Conservation (phyloP, 164 flowering plant genomes). For the Platanus orientalis region DNA sequence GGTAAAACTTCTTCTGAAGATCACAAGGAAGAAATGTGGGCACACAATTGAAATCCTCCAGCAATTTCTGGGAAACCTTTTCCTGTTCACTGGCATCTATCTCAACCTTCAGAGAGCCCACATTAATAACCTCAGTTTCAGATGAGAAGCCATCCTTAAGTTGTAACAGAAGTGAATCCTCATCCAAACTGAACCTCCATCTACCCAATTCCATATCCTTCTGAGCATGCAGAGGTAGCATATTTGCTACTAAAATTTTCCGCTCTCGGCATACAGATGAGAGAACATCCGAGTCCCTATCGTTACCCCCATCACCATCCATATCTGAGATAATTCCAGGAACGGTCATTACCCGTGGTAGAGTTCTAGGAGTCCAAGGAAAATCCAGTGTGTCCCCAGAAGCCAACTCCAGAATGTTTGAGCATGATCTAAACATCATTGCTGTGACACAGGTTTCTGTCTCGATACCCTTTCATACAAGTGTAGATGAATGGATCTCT, state of each 20-base stretch:
- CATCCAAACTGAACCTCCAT: slow-evolving; percentile 68
- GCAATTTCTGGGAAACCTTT: slow-evolving; percentile 56
- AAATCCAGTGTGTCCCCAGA: slow-evolving; percentile 49
- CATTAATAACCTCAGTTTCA: slow-evolving; percentile 71
- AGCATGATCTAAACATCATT: slow-evolving; percentile 65
- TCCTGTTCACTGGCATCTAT: slow-evolving; percentile 65
- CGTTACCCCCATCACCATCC: slow-evolving; percentile 51
- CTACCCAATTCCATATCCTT: slow-evolving; percentile 39
- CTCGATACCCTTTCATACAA: background rate
- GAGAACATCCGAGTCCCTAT: slow-evolving; percentile 39
- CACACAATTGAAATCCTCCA: slow-evolving; percentile 65
- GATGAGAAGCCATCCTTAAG: slow-evolving; percentile 67
- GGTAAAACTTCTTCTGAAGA: slow-evolving; percentile 57
- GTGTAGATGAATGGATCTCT: background rate
- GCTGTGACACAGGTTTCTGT: no score
- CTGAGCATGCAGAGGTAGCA: slow-evolving; percentile 63
- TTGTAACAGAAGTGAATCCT: slow-evolving; percentile 67
- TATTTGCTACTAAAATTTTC: slow-evolving; percentile 71
- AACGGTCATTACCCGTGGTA: slow-evolving; percentile 62
- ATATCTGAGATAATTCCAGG: slow-evolving; percentile 67
- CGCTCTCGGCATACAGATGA: slow-evolving; percentile 35
- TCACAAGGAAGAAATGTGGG: slow-evolving; percentile 76
- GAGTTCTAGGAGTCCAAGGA: slow-evolving; percentile 44
- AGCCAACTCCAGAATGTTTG: slow-evolving; percentile 50
- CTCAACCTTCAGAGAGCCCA: slow-evolving; percentile 77